Conservation (phyloP, 345 rosid genomes). For the Sisymbrium irio region DNA sequence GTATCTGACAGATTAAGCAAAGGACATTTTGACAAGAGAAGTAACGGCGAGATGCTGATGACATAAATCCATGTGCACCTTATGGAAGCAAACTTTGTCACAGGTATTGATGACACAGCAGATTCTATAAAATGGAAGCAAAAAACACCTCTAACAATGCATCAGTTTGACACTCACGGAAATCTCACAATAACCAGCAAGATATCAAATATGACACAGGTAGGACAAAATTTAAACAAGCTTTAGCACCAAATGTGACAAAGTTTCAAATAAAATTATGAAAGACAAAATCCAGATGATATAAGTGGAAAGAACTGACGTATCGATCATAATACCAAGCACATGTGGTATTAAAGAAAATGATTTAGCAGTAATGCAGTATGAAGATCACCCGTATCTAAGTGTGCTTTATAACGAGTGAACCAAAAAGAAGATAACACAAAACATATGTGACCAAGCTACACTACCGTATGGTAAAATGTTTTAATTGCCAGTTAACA, state of each 20-base stretch:
- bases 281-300: not conserved
- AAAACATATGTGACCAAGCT: not conserved
- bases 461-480: not conserved
- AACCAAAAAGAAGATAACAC: conserved; percentile 9
- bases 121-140: not conserved
- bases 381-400: not conserved
- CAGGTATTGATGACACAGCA: not conserved
- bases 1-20: not conserved
- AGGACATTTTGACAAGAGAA: not conserved
- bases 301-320: not conserved
- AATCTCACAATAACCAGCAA: not conserved
- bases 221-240: conserved; percentile 1
- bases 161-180: not conserved
- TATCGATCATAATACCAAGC: not conserved
- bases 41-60: not conserved
- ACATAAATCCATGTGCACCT: not conserved
- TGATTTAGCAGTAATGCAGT: not conserved
- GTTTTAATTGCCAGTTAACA: not conserved
- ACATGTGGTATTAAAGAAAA: not conserved
- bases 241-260: conserved; percentile 6
- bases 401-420: not conserved
- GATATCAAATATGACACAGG: not conserved
- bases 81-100: not conserved
- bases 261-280: not conserved
- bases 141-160: not conserved